Percentiles rank a stretch among this genome's conserved stretches.
Evolutionary conservation across 768 basidiomycete genomes (phyloP).

Genomic region (Termitomyces sp.): DNA sequence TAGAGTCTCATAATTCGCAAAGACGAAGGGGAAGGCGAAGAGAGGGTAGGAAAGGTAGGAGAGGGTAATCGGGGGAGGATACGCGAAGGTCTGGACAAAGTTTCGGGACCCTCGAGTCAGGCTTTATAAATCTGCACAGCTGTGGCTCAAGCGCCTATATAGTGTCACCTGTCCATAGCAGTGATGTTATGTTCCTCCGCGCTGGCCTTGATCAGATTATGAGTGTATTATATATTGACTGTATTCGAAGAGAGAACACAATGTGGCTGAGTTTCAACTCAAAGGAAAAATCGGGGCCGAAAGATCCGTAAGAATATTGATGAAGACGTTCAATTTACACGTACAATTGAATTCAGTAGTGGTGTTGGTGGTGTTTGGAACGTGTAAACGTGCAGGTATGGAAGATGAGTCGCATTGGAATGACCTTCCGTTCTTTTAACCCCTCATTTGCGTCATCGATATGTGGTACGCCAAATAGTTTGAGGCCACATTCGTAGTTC

Average conservation of each 20-base stretch:
- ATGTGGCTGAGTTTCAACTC: not conserved
- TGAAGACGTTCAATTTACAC: too few species aligned
- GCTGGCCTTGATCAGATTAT: not conserved
- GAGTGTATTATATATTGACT: not conserved
- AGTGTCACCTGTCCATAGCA: not conserved
- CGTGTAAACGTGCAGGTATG: too few species aligned
- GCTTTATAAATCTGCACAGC: slow-evolving; percentile 1
- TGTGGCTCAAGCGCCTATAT: not conserved
- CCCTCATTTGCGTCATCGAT: too few species aligned
- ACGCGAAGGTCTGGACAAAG: not conserved
- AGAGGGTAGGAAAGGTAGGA: not conserved
- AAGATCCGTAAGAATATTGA: not conserved
- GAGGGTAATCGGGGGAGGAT: not conserved
- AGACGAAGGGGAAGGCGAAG: not conserved
- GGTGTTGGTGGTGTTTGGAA: too few species aligned
- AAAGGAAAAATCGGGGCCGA: not conserved
- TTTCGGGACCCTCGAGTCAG: not conserved
- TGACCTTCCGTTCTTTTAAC: too few species aligned
- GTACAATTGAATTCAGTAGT: too few species aligned
- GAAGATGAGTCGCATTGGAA: too few species aligned
- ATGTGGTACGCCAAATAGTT: too few species aligned
- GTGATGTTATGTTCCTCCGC: not conserved
- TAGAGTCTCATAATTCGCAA: slow-evolving; percentile 16
- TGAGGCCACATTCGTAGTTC: too few species aligned
- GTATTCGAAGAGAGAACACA: not conserved